A percentile compares a stretch with the other conserved stretches of the same genome.
Evolutionary conservation across 2,329 filamentous ascomycete genomes (phyloP).

Genomic region (Cryoendolithus antarcticus): DNA sequence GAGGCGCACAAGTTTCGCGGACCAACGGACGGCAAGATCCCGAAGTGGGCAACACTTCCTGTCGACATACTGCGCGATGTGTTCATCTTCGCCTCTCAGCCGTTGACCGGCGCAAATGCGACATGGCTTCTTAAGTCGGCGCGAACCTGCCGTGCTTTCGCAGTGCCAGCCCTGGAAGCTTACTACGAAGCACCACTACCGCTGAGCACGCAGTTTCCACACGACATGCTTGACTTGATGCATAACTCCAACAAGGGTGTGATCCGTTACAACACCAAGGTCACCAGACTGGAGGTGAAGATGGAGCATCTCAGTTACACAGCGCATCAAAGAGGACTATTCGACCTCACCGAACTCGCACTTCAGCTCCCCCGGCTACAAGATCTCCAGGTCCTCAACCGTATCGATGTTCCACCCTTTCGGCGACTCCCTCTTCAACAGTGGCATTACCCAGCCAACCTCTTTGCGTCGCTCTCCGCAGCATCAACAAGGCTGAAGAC

Average conservation of each 20-base stretch:
- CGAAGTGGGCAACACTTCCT: slow-evolving; percentile 22
- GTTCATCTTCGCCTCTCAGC: slow-evolving; percentile 22
- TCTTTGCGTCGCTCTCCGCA: slow-evolving; percentile 54
- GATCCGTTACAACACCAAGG: slow-evolving; percentile 56
- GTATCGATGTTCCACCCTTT: slow-evolving; percentile 55
- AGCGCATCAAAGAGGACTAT: slow-evolving; percentile 40
- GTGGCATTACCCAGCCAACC: slow-evolving; percentile 55
- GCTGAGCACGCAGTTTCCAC: slow-evolving; percentile 17
- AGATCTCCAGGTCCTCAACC: slow-evolving; percentile 60
- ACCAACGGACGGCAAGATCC: slow-evolving; percentile 21
- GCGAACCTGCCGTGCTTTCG: slow-evolving; percentile 23
- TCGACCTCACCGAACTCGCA: slow-evolving; percentile 48
- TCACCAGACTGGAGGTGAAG: slow-evolving; percentile 58
- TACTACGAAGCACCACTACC: slow-evolving; percentile 23
- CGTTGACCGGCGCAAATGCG: slow-evolving; percentile 14
- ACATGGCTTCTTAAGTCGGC: slow-evolving; percentile 24
- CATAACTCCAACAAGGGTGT: slow-evolving; percentile 15
- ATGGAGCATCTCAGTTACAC: slow-evolving; percentile 45
- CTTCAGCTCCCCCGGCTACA: slow-evolving; percentile 53
- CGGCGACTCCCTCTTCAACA: slow-evolving; percentile 41
- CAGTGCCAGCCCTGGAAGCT: slow-evolving; percentile 24
- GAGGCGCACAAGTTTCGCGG: slow-evolving; percentile 15
- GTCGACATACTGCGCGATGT: slow-evolving; percentile 23
- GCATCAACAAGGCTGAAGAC: slow-evolving; percentile 32
- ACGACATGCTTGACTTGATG: slow-evolving; percentile 20